Evolutionary conservation across 2,329 filamentous ascomycete genomes (phyloP), one percentile per base, ranked within the genome.

Genomic region (Xylaria sp.): DNA sequence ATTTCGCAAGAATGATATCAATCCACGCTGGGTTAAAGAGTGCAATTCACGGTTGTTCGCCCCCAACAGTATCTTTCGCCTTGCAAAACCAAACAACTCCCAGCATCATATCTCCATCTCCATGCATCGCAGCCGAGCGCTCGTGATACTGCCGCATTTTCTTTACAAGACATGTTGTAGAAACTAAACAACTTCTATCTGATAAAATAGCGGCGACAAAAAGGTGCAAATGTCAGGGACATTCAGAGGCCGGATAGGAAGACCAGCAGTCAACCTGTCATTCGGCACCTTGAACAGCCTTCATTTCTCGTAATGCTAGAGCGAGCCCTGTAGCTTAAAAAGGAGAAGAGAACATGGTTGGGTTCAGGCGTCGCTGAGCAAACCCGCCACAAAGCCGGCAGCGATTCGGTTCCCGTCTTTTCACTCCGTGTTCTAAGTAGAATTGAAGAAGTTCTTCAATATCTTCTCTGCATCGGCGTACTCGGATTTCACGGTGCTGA

Each of bases 401-500:
- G 51, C 54, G 18, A 54, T 48, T 37, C 50, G 55, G 37, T 53
- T 55, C 29, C 64, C 58, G 51, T 60, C 63, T 58, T 58, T 61
- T 50, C 40, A 37, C 23, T 60, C 51, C 50, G 50, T 48, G 25
- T 35, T 44, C 63, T 76, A 76, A 54, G 73, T 68, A 57, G 75
- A 73, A 60, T 74, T 74, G 79, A 92, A 97, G 80, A 93, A 97
- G 73, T 86, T 82, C 78, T 84, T 87, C 77, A 99, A 86, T 68
- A 89, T 85, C 72, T 82, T 85, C 81, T 94, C 90, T 60, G 92
- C 92, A 63, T 92, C 90, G 55, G 84, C 79, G 80, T 94, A 97
- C 76, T 97, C 94, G 69, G 84, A 80, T 84, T 94, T 94, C 69
- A 93, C 92, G 54, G 87, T 84, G 55, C 84, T 83, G 71, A 98